Evolutionary conservation across 1,284 basidiomycete species (phyloP).

Genomic region (Lignosus rhinocerotis): DNA sequence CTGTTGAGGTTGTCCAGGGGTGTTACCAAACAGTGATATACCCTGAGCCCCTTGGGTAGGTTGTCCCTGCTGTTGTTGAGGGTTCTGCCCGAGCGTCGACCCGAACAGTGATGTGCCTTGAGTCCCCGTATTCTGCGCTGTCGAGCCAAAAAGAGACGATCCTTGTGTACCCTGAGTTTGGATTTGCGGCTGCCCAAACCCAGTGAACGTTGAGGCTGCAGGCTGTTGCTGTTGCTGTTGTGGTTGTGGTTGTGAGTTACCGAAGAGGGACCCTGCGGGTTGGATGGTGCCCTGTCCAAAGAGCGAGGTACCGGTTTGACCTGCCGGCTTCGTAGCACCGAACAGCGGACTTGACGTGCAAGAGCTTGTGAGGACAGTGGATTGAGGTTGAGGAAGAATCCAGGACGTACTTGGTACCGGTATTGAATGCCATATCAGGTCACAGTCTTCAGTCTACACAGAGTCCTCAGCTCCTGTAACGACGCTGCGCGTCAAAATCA

Average conservation of each 20-base stretch:
- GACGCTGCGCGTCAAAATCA: no score
- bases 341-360: constrained; percentile 34
- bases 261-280: constrained; percentile 22
- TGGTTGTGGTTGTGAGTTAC: constrained; percentile 17
- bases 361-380: neutral
- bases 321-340: constrained; percentile 41
- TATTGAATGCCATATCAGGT: neutral
- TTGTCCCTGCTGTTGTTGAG: constrained; percentile 35
- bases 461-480: neutral
- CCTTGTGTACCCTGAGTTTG: neutral
- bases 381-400: neutral
- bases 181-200: constrained; percentile 15
- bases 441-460: neutral
- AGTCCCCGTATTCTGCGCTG: constrained; percentile 9
- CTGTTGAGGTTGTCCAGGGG: constrained; percentile 30
- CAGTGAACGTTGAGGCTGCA: constrained; percentile 35
- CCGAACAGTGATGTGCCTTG: constrained; percentile 29
- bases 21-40: constrained; percentile 38
- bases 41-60: constrained; percentile 25
- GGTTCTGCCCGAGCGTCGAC: constrained; percentile 29
- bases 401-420: neutral
- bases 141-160: neutral
- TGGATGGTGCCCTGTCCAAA: constrained; percentile 35
- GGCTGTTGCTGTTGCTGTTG: constrained; percentile 31
- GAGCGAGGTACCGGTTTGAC: constrained; percentile 26